These are phyloP conservation scores for Zalaria sp. DNA, from an alignment of 2,329 filamentous ascomycete species.

Conservation along the genomic window DNA sequence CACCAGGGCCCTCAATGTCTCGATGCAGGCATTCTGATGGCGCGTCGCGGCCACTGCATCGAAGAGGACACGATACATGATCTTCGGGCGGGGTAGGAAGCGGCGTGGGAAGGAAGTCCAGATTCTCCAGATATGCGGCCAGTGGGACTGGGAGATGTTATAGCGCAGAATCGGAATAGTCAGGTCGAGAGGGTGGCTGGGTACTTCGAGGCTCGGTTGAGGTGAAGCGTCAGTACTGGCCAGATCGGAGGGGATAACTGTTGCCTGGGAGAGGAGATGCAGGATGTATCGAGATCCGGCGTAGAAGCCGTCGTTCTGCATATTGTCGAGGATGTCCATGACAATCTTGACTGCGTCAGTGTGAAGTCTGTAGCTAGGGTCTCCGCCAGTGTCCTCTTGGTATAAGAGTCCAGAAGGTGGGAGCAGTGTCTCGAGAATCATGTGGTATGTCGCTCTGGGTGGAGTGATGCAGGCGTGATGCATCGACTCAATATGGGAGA, in stretches of 20 bases:
- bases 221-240: background rate
- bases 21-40: conserved; percentile 30
- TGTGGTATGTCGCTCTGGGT: conserved; percentile 18
- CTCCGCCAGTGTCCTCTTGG: background rate
- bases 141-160: conserved; percentile 35
- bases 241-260: conserved; percentile 3
- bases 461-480: conserved; percentile 21
- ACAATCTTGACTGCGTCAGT: conserved; percentile 18
- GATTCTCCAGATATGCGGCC: conserved; percentile 44
- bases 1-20: conserved; percentile 39
- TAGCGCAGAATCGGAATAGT: conserved; percentile 17
- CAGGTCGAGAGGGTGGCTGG: conserved; percentile 1
- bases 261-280: background rate
- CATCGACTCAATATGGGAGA: conserved; percentile 20
- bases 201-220: background rate
- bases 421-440: conserved; percentile 24
- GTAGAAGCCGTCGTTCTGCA: conserved; percentile 26
- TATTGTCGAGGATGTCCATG: conserved; percentile 25
- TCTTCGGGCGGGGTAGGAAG: conserved; percentile 32
- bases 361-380: conserved; percentile 8
- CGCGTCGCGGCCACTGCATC: conserved; percentile 30
- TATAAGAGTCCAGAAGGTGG: background rate
- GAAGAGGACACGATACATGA: conserved; percentile 44
- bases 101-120: conserved; percentile 44
- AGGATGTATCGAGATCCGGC: conserved; percentile 19